A percentile compares a stretch with the other conserved stretches of the same genome.
Evolutionary conservation across 116 monocot species (phyloP).

Genomic region (Iris pallida): DNA sequence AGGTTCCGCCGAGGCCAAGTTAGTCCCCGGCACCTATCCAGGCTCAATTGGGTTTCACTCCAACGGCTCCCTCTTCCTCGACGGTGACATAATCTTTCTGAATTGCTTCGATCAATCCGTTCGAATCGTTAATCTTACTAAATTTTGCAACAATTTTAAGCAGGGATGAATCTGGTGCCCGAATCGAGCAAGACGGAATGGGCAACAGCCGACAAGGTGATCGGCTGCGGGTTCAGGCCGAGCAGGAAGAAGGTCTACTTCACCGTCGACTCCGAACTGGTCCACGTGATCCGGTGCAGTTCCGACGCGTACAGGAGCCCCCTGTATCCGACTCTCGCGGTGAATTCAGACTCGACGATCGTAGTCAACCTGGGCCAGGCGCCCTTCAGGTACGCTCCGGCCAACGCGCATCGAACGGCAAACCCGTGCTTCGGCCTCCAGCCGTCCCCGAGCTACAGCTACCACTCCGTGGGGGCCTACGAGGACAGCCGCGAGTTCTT

Average conservation of each 20-base stretch:
- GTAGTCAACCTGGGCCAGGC: conserved; percentile 72
- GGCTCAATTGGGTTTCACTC: conserved; percentile 80
- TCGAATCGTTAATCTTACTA: no score
- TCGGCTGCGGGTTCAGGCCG: conserved; percentile 79
- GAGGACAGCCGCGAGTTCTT: conserved; percentile 73
- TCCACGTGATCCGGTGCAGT: conserved; percentile 56
- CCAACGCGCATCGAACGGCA: conserved; percentile 33
- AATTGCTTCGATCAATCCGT: no score
- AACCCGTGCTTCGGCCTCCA: conserved; percentile 25
- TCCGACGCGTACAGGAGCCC: conserved; percentile 53
- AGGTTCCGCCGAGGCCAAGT: not conserved
- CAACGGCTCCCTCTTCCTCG: conserved; percentile 62
- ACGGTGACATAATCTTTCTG: conserved; percentile 42
- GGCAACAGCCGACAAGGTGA: conserved; percentile 44
- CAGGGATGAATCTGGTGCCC: conserved; percentile 50
- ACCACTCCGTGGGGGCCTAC: conserved; percentile 6
- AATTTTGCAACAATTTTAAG: not conserved
- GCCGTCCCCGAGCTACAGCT: not conserved
- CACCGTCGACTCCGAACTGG: conserved; percentile 59
- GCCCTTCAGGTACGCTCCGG: conserved; percentile 60
- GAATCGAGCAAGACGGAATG: conserved; percentile 50
- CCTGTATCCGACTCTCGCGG: conserved; percentile 52
- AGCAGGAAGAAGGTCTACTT: conserved; percentile 76
- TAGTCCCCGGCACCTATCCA: conserved; percentile 48
- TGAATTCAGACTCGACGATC: conserved; percentile 49